Conservation (phyloP, 108 stramenopile species). For the Conticribra weissflogii region DNA sequence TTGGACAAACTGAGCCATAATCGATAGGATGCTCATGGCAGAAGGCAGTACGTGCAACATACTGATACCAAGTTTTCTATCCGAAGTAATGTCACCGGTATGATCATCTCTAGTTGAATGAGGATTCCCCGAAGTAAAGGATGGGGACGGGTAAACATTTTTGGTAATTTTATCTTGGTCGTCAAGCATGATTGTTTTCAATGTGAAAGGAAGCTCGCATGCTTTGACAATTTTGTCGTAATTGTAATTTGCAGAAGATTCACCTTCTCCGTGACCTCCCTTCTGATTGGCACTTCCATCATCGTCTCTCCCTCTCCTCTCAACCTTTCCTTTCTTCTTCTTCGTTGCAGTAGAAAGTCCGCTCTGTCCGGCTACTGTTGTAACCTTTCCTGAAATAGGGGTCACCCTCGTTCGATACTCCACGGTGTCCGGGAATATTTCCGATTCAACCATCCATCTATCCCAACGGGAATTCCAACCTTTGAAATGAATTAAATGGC, state of each 20-base stretch:
- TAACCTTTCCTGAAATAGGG: conserved; percentile 9
- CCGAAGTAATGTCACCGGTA: not conserved
- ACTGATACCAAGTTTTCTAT: conserved; percentile 15
- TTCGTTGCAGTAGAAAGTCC: too few relatives aligned
- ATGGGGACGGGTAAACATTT: conserved; percentile 31
- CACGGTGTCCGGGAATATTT: conserved; percentile 39
- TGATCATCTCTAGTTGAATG: not conserved
- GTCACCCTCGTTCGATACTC: conserved; percentile 35
- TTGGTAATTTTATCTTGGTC: conserved; percentile 48
- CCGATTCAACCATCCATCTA: conserved; percentile 42
- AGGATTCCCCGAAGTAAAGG: conserved; percentile 3
- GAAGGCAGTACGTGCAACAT: conserved; percentile 42
- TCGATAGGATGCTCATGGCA: conserved; percentile 7
- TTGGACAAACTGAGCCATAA: conserved; percentile 27
- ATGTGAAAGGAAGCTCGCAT: conserved; percentile 46
- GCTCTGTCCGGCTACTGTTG: too few relatives aligned
- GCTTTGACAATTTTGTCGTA: conserved; percentile 13
- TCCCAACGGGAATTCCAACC: conserved; percentile 62
- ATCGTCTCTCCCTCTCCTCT: too few relatives aligned
- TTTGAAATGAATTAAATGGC: conserved; percentile 51
- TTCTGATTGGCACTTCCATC: not conserved
- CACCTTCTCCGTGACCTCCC: too few relatives aligned
- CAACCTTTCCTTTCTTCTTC: too few relatives aligned
- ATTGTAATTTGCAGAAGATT: not conserved
- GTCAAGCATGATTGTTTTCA: conserved; percentile 52